Evolutionary conservation across 176 grass and related monocot species (phyloP), one percentile per base, ranked within the genome.

Genomic region (Carex pumila): DNA sequence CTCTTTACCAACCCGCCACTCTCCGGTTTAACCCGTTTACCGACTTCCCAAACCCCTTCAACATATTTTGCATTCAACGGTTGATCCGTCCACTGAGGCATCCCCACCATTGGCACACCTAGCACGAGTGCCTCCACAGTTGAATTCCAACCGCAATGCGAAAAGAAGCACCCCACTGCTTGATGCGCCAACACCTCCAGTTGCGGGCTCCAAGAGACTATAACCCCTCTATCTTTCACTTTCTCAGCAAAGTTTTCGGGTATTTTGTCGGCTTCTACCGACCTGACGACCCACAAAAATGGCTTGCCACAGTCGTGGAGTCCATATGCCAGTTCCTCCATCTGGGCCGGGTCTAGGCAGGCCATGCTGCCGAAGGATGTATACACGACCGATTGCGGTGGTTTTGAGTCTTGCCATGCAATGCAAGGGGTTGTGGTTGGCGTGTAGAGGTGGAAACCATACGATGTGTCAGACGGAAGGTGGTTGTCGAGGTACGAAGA

Each of bases 61-160:
- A 93, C 86, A 83, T 94, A 98, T 83, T 85, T n/a, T 25, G 95
- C 95, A 84, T 94, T 93, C 89, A 84, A 93, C 7, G 92, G 79
- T 85, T 98, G 92, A 79, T 98, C 92, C 17, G 95, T 90, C 90
- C 89, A 94, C 65, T 97, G 84, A 39, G 89, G 89, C 84, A 92
- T 11, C 21, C 64, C 92, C 78, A 86, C 54, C 61, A 86, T 64
- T 14, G 84, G 80, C 52, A 84, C 37, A 0, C 80, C 88, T 7
- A 80, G 19, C 29, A 65, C 85, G 0, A 90, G 52, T 37, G 54
- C 88, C 65, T 90, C 88, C 37, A 81, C 50, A 6, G 92, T 94
- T 22, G 92, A 98, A 88, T 98, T 98, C 92, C 95, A 98, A 0
- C 92, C 92, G 60, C 92, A 98, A 80, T 98, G 95, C 0, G 95